phyloP scores from a whole-genome alignment of 257 asterid genomes.

The Ilex asprella region DNA sequence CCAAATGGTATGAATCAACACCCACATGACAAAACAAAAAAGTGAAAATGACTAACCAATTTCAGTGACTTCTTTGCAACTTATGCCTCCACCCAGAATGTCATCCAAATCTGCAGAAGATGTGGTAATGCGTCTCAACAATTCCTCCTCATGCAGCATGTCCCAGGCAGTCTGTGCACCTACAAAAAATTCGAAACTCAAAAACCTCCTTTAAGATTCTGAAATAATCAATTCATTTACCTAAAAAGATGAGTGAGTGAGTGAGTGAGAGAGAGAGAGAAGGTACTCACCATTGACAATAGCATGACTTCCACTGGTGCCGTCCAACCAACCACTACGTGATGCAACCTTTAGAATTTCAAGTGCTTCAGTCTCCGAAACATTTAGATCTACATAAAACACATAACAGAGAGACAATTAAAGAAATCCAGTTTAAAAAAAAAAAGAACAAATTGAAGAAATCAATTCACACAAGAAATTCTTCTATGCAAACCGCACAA shows the following conservation, averaged over 20 bases:
- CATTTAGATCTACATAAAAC: too few species aligned
- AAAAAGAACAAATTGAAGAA: too few species aligned
- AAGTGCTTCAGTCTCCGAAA: too few species aligned
- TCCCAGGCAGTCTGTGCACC: constrained; percentile 98
- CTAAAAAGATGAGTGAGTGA: not conserved
- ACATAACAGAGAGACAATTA: too few species aligned
- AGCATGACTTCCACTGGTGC: constrained; percentile 22
- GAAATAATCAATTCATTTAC: too few species aligned
- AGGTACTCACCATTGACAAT: constrained; percentile 50
- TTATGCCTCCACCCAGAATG: constrained; percentile 89
- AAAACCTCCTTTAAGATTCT: too few species aligned
- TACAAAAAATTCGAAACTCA: constrained; percentile 8
- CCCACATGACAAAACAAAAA: not conserved
- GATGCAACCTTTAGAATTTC: too few species aligned
- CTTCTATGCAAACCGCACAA: too few species aligned
- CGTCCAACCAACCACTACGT: too few species aligned
- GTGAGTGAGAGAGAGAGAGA: constrained; percentile 2
- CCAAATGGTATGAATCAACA: not conserved
- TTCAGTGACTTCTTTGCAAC: constrained; percentile 88
- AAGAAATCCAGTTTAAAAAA: too few species aligned
- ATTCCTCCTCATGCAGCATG: constrained; percentile 78
- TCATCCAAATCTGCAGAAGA: constrained; percentile 78
- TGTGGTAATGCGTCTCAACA: constrained; percentile 60
- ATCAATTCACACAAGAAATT: too few species aligned
- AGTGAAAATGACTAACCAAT: constrained; percentile 47